Percentiles rank a stretch among this genome's conserved stretches.
These are phyloP conservation scores for Moricandia moricandioides DNA, from an alignment of 345 rosid species.

Conservation along the genomic window DNA sequence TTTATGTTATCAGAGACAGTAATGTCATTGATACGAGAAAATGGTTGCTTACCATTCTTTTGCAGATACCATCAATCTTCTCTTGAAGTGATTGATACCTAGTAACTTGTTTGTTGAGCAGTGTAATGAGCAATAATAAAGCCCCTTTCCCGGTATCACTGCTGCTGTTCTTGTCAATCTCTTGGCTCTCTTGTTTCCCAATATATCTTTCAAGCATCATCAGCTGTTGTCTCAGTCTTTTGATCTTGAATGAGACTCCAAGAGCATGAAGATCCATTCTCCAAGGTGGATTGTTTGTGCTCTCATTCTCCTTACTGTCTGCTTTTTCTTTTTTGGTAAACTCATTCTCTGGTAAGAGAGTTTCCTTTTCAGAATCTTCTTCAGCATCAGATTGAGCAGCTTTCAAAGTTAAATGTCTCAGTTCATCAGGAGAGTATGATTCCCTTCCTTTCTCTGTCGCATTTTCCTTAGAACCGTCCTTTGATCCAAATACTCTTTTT, in stretches of 20 bases:
- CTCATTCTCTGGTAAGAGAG: not conserved
- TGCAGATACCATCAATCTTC: constrained; percentile 80
- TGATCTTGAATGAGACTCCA: constrained; percentile 89
- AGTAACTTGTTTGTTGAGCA: constrained; percentile 73
- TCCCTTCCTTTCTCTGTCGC: constrained; percentile 37
- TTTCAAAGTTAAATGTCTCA: constrained; percentile 32
- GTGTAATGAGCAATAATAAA: constrained; percentile 51
- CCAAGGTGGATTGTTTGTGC: constrained; percentile 48
- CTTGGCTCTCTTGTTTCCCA: constrained; percentile 58
- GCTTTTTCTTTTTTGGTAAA: not conserved
- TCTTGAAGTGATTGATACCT: constrained; percentile 87
- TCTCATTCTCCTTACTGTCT: constrained; percentile 15
- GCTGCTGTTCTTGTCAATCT: constrained; percentile 22
- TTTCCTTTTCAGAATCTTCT: constrained; percentile 44
- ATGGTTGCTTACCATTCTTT: constrained; percentile 63
- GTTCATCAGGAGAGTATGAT: constrained; percentile 62
- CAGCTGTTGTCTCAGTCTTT: constrained; percentile 87
- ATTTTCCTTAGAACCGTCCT: constrained; percentile 33
- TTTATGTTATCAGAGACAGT: constrained; percentile 7
- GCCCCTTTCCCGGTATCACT: constrained; percentile 40
- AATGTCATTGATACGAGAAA: constrained; percentile 4
- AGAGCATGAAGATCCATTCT: constrained; percentile 93
- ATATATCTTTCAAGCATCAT: constrained; percentile 77
- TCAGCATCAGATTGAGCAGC: constrained; percentile 42
- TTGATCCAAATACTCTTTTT: constrained; percentile 29